A percentile compares a stretch with the other conserved stretches of the same genome.
phyloP scores from a whole-genome alignment of 73 alveolate genomes.

The Stentor roeselii region DNA sequence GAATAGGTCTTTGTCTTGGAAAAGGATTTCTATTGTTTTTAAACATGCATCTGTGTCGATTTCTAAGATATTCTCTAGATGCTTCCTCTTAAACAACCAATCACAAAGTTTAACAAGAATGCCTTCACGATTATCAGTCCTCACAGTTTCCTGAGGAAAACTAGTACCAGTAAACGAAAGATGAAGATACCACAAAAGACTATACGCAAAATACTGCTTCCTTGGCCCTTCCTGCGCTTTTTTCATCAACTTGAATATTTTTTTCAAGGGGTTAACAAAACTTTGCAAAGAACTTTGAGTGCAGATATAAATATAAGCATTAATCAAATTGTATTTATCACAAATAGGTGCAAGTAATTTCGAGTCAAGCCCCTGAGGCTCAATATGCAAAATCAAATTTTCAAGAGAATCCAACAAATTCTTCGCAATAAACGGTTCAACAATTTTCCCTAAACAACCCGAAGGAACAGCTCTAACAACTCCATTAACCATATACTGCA shows the following conservation, averaged over 20 bases:
- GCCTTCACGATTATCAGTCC: background rate
- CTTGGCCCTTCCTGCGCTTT: background rate
- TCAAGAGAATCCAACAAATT: background rate
- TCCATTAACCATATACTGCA: background rate
- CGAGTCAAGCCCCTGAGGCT: background rate
- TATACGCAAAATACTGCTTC: slow-evolving; percentile 6
- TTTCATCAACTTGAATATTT: background rate
- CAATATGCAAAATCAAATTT: slow-evolving; percentile 17
- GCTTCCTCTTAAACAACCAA: slow-evolving; percentile 10
- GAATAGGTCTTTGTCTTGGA: background rate
- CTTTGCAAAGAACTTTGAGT: background rate
- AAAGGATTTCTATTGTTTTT: background rate
- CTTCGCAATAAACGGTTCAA: background rate
- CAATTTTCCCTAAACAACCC: background rate
- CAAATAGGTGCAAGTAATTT: background rate
- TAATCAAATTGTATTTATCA: slow-evolving; percentile 9
- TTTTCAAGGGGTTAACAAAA: slow-evolving; percentile 10
- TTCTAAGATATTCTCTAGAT: background rate
- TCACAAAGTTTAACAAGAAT: background rate
- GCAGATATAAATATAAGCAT: slow-evolving; percentile 15
- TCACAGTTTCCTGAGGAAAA: slow-evolving; percentile 2
- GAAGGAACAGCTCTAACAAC: background rate
- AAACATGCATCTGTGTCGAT: background rate
- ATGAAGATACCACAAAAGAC: slow-evolving; percentile 20
- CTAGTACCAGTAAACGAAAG: background rate